These are phyloP conservation scores for Globisporangium apiculatum DNA, from an alignment of 352 stramenopile species.

Conservation along the genomic window DNA sequence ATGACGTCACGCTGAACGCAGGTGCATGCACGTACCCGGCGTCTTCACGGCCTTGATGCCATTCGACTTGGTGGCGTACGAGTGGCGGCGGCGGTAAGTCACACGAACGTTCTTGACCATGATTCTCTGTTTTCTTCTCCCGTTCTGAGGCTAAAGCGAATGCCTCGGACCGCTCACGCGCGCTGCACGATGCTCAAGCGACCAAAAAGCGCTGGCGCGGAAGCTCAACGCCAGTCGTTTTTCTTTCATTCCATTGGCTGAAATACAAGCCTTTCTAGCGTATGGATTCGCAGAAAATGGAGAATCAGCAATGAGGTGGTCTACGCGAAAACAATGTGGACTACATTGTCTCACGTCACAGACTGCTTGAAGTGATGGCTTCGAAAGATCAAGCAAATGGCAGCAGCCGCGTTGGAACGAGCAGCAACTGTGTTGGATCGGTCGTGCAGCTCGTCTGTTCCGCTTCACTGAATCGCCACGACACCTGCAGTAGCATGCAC, in stretches of 20 bases:
- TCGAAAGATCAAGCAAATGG: too few species aligned
- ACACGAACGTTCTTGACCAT: constrained; percentile 95
- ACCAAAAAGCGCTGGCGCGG: constrained; percentile 1
- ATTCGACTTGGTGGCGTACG: constrained; percentile 96
- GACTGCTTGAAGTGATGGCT: too few species aligned
- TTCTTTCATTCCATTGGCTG: neutral
- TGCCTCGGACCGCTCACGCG: constrained; percentile 5
- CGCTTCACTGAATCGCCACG: too few species aligned
- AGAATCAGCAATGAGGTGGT: too few species aligned
- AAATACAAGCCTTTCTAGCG: neutral
- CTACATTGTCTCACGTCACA: too few species aligned
- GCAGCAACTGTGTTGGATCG: too few species aligned
- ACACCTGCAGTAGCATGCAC: too few species aligned
- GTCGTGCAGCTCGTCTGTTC: too few species aligned
- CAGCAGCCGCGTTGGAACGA: too few species aligned
- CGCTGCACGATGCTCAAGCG: too few species aligned
- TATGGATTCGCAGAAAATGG: neutral
- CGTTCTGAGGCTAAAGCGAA: constrained; percentile 57
- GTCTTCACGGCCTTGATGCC: constrained; percentile 93
- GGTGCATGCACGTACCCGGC: constrained; percentile 69
- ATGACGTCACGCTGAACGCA: neutral
- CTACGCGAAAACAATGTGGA: too few species aligned
- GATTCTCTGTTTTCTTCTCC: constrained; percentile 65
- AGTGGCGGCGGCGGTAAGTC: constrained; percentile 94
- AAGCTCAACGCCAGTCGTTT: constrained; percentile 50